phyloP scores from a whole-genome alignment of 179 eudicot species.

The Patellifolia procumbens region DNA sequence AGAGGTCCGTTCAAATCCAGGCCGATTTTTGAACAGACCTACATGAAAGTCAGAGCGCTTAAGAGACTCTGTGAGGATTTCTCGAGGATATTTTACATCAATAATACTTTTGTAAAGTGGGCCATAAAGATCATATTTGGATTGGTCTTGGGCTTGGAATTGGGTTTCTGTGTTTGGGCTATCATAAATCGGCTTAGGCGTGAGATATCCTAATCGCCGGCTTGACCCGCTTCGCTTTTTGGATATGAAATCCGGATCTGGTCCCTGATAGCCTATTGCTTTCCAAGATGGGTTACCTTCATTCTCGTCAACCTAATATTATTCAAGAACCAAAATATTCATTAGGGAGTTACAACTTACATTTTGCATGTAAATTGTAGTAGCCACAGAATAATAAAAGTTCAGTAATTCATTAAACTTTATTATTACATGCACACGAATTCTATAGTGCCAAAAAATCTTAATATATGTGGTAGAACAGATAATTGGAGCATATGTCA shows the following conservation, averaged over 20 bases:
- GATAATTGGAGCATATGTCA: too few relatives aligned
- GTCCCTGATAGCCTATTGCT: constrained; percentile 68
- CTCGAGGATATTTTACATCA: constrained; percentile 30
- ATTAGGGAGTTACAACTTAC: not conserved
- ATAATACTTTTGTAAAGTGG: constrained; percentile 58
- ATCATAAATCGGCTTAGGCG: not conserved
- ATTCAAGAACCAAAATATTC: not conserved
- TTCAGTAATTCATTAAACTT: too few relatives aligned
- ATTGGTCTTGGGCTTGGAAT: not conserved
- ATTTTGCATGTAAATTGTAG: not conserved
- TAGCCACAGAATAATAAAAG: too few relatives aligned
- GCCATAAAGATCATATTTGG: constrained; percentile 36
- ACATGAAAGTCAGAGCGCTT: constrained; percentile 39
- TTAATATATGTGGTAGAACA: too few relatives aligned
- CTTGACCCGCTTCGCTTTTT: not conserved
- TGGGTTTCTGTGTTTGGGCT: not conserved
- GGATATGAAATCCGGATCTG: constrained; percentile 48
- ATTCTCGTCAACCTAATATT: constrained; percentile 53
- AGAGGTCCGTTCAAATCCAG: too few relatives aligned
- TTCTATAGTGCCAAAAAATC: too few relatives aligned
- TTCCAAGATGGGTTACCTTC: constrained; percentile 59
- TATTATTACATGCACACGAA: too few relatives aligned
- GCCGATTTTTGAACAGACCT: constrained; percentile 26
- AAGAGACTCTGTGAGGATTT: constrained; percentile 29
- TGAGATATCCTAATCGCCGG: constrained; percentile 3